Conservation (phyloP, 192 early-diverging fungal genomes). For the Coemansia umbellata region DNA sequence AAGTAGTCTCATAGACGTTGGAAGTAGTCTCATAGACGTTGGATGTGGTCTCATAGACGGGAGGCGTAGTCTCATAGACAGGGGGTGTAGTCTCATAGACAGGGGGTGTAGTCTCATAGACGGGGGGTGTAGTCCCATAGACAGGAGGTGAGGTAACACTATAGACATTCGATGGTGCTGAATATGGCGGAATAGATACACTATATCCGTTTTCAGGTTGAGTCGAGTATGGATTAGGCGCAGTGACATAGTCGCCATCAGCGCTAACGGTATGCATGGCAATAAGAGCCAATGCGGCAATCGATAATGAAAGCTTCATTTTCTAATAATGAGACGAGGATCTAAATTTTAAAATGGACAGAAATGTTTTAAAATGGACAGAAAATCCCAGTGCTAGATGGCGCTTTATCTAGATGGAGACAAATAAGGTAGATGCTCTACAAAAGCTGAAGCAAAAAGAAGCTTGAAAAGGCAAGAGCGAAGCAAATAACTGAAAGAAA, state of each 20-base stretch:
- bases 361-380: not conserved
- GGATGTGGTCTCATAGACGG: not conserved
- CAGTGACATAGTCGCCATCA: conserved; percentile 4
- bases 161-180: not conserved
- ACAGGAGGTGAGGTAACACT: not conserved
- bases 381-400: not conserved
- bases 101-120: not conserved
- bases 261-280: conserved; percentile 3
- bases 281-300: conserved; percentile 4
- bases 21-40: conserved; percentile 8
- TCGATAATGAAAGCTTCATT: conserved; percentile 18
- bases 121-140: conserved; percentile 7
- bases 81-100: conserved; percentile 2
- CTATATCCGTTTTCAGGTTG: not conserved
- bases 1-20: not conserved
- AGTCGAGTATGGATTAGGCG: not conserved
- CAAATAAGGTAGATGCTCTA: not conserved
- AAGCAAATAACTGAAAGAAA: not conserved
- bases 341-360: not conserved
- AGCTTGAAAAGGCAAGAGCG: not conserved
- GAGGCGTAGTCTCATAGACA: conserved; percentile 4
- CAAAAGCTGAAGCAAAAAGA: not conserved
- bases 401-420: not conserved
- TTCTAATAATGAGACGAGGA: not conserved
- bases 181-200: too few relatives aligned